Base-by-base conservation (phyloP, 129 eudicot species). In the Helianthus tuberosus region DNA sequence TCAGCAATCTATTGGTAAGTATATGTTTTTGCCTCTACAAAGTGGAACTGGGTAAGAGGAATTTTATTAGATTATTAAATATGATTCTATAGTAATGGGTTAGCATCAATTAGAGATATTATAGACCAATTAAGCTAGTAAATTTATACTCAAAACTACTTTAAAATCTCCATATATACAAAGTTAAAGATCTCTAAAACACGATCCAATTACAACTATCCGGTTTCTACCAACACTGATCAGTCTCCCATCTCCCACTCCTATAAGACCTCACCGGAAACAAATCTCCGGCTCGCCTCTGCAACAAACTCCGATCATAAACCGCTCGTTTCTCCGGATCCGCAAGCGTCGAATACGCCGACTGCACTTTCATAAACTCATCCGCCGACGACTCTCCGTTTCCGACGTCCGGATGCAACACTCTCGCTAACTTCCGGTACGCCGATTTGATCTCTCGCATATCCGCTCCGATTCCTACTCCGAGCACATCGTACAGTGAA, bases 211-310 rank as follows among this genome's bases (percentile, higher is more conserved):
- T 41, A 5, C 47, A 44, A 17, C 1, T 6, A 47, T 43, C 7
- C 47, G 2, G 12, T n/a, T 60, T 60, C 89, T 89, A 89, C 96
- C 96, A 89, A 60, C 96, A 89, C 83, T 89, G 96, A 54, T 89
- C 96, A 38, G 92, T 89, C 76, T 89, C 96, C 96, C 96, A 89
- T 16, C 75, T 66, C 70, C 80, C 55, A 43, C 81, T 35, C 29
- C 20, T 17, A 16, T n/a, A 63, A 9, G 71, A 36, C 15, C 25
- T 54, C 67, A 46, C n/a, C 16, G 83, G 66, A 58, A 81, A 44
- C 62, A 68, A 16, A 13, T 11, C 75, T 27, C 79, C 77, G 38
- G 77, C 11, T 35, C 55, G 52, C 6, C 86, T 60, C 53, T 67
- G 80, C 32, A 75, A 64, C 77, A 89, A n/a, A 46, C 54, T 77